Evolutionary conservation across 164 flowering plant genomes (phyloP), one percentile per base, ranked within the genome.

Genomic region (Taxillus chinensis): DNA sequence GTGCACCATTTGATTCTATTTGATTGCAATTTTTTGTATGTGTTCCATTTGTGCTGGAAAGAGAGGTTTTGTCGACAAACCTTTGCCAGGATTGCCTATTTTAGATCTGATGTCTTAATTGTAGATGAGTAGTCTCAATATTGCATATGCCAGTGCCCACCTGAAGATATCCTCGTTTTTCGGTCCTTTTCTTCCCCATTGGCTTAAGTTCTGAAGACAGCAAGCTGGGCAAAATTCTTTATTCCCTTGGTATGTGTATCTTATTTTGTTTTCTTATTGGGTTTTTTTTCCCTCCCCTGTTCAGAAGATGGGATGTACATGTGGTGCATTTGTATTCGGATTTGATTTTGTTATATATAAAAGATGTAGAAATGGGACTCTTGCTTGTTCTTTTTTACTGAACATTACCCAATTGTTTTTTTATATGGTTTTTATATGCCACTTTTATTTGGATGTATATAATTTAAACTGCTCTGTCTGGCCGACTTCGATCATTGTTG

Each of bases 141-240:
- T 59, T 70, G 65, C 59, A 64, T 66, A 39, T 59, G 62, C 70
- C 27, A 70, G 64, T 79, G 50, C 61, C 59, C 59, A 71, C 70
- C 73, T 62, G 67, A 69, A 67, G 79, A 72, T 79, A 73, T 67
- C 63, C 57, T 77, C 64, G 57, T 57, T 46, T 62, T 54, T 62
- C 45, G 52, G 15, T n/a, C 27, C 14, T 39, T 50, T 65, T 54
- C 56, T 52, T 63, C 39, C 67, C 50, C 40, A 49, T 38, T 39
- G 41, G 58, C 70, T 70, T 57, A 66, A 62, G 69, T 58, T 58
- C 52, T 17, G 55, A 59, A 45, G 72, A 62, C 75, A 69, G 67
- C 64, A 63, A 67, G 66, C 61, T 51, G 64, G 61, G 59, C n/a
- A 67, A 71, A 80, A 82, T 80, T 83, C 76, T 84, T 82, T 56